Base-by-base conservation (phyloP, 257 asterid species). In the Cruciata laevipes region DNA sequence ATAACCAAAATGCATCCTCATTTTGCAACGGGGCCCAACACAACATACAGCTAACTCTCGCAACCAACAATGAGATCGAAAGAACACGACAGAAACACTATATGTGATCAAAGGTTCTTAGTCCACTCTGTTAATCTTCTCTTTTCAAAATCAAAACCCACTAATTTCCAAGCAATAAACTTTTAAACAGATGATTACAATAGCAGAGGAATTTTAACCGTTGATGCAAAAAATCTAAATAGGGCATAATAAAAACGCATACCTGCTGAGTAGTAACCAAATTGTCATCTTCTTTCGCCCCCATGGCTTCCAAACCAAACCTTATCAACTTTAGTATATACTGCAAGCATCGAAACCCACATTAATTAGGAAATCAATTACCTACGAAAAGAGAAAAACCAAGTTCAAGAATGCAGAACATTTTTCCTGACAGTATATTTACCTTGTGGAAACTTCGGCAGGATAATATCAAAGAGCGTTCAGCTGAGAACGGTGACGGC, bases 251-350 rank as follows among this genome's bases (percentile, higher is more conserved):
- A 42, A 42, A 40, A 67, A 35, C 37, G 14, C 25, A 51, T 66
- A 73, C 77, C 77, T 60, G 47, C 67, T 61, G 33, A 14, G 33
- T 11, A 59, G 64, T 61, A 32, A 21, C 67, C 40, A 49, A 16
- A 18, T 18, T 12, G 40, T 24, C 47, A 30, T 67, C 72, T 60
- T 61, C 77, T 27, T 59, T 67, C 69, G 51, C 32, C 25, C 47
- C 72, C 77, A 73, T 73, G 9, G 44, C 68, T 14, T 9, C 58
- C 67, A 56, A 55, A 3, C 5, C 25, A 27, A 66, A 17, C 31
- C 35, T 42, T 13, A 27, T 40, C 27, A 66, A 49, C 6, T 53
- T 7, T 23, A 58, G 1, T 12, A 7, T 37, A 37, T 7, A 37
- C 63, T 58, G 63, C 33, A 31, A 53, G 7, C 51, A 42, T 42